Percentiles rank a stretch among this genome's conserved stretches.
These are phyloP conservation scores for Apium graveolens DNA, from an alignment of 129 eudicot species.

Conservation along the genomic window DNA sequence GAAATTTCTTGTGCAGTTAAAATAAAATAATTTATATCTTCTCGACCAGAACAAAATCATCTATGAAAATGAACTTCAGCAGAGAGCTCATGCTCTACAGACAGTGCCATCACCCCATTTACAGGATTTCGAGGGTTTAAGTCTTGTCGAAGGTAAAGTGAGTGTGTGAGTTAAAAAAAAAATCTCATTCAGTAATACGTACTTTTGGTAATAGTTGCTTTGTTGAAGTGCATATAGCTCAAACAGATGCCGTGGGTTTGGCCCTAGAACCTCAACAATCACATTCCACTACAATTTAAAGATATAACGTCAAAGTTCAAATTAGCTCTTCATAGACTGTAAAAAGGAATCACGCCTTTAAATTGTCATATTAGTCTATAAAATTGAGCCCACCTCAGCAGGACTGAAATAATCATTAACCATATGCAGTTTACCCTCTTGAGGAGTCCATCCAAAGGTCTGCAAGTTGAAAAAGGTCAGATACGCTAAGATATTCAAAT, in stretches of 20 bases:
- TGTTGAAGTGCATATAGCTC: conserved; percentile 86
- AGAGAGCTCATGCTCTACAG: not conserved
- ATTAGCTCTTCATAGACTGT: not conserved
- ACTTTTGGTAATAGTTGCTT: conserved; percentile 65
- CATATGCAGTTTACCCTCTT: conserved; percentile 91
- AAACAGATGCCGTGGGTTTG: conserved; percentile 84
- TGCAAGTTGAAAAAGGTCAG: conserved; percentile 24
- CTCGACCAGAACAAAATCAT: not conserved
- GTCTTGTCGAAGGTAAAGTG: not conserved
- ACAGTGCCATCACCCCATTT: not conserved
- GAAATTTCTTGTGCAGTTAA: not conserved
- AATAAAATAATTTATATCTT: not conserved
- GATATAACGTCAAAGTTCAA: conserved; percentile 11
- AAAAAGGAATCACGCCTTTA: conserved; percentile 1
- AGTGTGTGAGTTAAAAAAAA: not conserved
- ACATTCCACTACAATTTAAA: conserved; percentile 55
- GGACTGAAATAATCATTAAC: conserved; percentile 67
- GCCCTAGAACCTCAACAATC: conserved; percentile 72
- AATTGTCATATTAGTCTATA: not conserved
- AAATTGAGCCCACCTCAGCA: conserved; percentile 59
- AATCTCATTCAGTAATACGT: conserved; percentile 20
- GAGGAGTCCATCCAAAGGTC: conserved; percentile 95
- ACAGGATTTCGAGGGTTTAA: not conserved
- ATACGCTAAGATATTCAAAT: not conserved
- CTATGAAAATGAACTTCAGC: not conserved